Base-by-base conservation (phyloP, 2,329 filamentous ascomycete species). In the Passalora sequoiae region DNA sequence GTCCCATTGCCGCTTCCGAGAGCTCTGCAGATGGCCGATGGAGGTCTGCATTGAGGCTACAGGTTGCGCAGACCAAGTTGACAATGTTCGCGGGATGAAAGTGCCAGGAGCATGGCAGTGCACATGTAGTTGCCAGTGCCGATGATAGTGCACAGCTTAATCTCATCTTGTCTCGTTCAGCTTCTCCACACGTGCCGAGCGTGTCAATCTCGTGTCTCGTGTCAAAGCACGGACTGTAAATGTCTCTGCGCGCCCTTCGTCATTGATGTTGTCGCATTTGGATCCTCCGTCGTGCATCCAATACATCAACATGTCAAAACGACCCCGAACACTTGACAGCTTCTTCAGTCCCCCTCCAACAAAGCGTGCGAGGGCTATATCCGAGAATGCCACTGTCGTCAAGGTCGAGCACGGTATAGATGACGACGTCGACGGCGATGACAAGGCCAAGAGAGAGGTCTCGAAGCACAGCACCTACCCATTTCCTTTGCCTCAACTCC, bases 311-410 rank as follows among this genome's bases (percentile, higher is more conserved):
- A 60, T 60, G 54, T 54, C 59, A 16, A 60, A 64, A 38, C 68
- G 68, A 47, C 81, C 83, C 59, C 73, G 83, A 44, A 85, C 83
- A 0, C 69, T 89, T 1, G 81, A 87, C 48, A 67, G 75, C 8
- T 89, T 87, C 67, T 87, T 89, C 63, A 68, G 70, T 21, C 71
- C 75, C 1, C 59, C 69, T 16, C 47, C 76, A 16, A 45, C 67
- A 3, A 68, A 69, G 22, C 62, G 69, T 63, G 40, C 55, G 54
- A 60, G 68, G 65, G 45, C 65, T 10, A n/a, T n/a, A n/a, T n/a
- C n/a, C n/a, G n/a, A n/a, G n/a, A n/a, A n/a, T n/a, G 33, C 30
- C 22, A 13, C 9, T 20, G 13, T 4, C 8, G 9, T 20, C 20
- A 6, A 24, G 33, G 15, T 12, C 7, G 33, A 36, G 4, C 4